phyloP scores from a whole-genome alignment of 1,139 yeast species.

The Taphrina confusa region DNA sequence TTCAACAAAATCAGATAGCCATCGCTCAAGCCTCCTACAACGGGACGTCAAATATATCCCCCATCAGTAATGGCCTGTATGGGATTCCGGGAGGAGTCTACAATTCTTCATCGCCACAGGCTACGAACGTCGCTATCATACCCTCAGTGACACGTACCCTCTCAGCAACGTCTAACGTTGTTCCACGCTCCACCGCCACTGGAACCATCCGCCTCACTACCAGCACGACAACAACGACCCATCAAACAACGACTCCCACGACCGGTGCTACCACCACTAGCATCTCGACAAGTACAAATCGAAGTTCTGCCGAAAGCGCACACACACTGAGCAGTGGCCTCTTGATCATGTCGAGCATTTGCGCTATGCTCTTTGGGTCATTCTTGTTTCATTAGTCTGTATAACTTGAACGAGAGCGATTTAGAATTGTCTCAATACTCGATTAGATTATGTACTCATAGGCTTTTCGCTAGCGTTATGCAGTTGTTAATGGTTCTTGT shows the following conservation, averaged over 20 bases:
- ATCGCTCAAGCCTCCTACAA: constrained; percentile 59
- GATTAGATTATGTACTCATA: background rate
- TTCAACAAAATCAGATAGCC: constrained; percentile 64
- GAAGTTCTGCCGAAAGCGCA: too few species aligned
- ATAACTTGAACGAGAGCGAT: too few species aligned
- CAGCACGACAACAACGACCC: background rate
- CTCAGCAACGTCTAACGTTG: constrained; percentile 10
- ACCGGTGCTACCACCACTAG: background rate
- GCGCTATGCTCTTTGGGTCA: too few species aligned
- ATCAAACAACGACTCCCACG: background rate
- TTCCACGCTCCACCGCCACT: constrained; percentile 1
- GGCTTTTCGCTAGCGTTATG: constrained; percentile 12
- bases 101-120: constrained; percentile 26
- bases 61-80: constrained; percentile 12
- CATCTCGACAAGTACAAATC: background rate
- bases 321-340: too few species aligned
- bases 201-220: constrained; percentile 3
- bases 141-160: constrained; percentile 20
- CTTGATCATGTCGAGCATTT: too few species aligned
- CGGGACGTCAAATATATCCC: background rate
- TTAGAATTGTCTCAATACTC: too few species aligned
- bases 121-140: constrained; percentile 21
- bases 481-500: background rate
- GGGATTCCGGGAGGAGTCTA: constrained; percentile 31
- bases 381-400: too few species aligned